Conservation (phyloP, 179 eudicot species). For the Patellifolia procumbens region DNA sequence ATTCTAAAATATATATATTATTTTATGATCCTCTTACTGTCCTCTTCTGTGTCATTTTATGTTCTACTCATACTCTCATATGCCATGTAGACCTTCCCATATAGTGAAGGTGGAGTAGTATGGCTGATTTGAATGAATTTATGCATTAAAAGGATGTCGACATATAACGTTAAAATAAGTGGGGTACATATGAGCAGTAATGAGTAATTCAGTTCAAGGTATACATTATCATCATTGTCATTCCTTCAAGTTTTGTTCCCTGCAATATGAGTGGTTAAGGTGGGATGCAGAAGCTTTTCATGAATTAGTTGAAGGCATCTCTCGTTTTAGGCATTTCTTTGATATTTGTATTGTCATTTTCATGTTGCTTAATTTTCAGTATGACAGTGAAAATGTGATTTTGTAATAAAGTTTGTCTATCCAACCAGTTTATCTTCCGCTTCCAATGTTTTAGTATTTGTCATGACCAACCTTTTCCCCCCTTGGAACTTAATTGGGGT, state of each 20-base stretch:
- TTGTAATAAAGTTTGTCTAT: background rate
- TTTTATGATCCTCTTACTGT: background rate
- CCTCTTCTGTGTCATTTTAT: background rate
- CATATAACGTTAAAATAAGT: background rate
- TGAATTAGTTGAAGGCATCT: background rate
- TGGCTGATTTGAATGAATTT: background rate
- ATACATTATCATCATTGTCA: background rate
- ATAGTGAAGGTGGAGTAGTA: background rate
- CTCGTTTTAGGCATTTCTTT: background rate
- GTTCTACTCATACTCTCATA: background rate
- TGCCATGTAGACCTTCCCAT: background rate
- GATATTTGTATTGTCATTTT: background rate
- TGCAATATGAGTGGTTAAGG: background rate
- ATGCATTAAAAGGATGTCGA: background rate
- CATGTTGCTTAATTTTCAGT: background rate
- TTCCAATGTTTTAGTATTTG: too few relatives aligned
- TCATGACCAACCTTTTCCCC: background rate
- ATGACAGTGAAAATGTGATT: background rate
- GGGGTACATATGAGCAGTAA: background rate
- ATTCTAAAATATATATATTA: background rate
- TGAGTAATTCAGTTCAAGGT: too few relatives aligned
- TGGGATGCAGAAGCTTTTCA: background rate
- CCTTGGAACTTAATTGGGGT: background rate
- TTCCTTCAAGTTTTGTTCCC: background rate
- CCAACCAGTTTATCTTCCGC: background rate